Evolutionary conservation across 495 filamentous ascomycete species (phyloP).

Genomic region (Cercophora sp.): DNA sequence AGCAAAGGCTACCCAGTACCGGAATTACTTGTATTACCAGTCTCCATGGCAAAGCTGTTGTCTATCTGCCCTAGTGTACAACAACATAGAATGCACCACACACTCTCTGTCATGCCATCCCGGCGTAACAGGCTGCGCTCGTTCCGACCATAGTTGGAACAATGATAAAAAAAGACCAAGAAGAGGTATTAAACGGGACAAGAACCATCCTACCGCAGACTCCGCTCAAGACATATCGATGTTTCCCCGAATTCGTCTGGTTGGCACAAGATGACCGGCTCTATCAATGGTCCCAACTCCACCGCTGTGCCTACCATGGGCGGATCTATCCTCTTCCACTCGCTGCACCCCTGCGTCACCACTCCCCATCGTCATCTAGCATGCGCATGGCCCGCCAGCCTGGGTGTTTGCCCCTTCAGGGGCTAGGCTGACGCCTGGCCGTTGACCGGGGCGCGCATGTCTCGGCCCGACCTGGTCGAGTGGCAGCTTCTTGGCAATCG

Average conservation of each 20-base stretch:
- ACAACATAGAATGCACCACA: conserved; percentile 22
- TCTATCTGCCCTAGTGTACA: conserved; percentile 32
- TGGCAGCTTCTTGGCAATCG: conserved; percentile 93
- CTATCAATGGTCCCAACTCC: conserved; percentile 18
- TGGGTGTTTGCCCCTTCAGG: conserved; percentile 75
- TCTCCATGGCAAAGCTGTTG: conserved; percentile 28
- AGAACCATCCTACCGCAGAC: conserved; percentile 25
- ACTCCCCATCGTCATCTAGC: conserved; percentile 51
- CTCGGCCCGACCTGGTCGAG: conserved; percentile 90
- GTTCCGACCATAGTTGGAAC: conserved; percentile 4
- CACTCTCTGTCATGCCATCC: conserved; percentile 2
- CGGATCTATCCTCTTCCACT: conserved; percentile 3
- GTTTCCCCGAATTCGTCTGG: neutral
- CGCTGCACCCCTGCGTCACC: too few species aligned
- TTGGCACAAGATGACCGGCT: conserved; percentile 14
- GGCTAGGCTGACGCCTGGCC: conserved; percentile 76
- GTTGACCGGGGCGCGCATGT: conserved; percentile 67
- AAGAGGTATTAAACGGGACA: conserved; percentile 32
- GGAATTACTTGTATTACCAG: conserved; percentile 11
- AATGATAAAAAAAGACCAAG: conserved; percentile 21
- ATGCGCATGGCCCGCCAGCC: conserved; percentile 68
- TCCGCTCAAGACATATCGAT: conserved; percentile 25
- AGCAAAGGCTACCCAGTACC: neutral
- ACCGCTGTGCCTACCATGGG: conserved; percentile 2
- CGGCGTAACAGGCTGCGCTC: neutral